These are phyloP conservation scores for Eucalyptus microcorys DNA, from an alignment of 345 rosid genomes.

Conservation along the genomic window DNA sequence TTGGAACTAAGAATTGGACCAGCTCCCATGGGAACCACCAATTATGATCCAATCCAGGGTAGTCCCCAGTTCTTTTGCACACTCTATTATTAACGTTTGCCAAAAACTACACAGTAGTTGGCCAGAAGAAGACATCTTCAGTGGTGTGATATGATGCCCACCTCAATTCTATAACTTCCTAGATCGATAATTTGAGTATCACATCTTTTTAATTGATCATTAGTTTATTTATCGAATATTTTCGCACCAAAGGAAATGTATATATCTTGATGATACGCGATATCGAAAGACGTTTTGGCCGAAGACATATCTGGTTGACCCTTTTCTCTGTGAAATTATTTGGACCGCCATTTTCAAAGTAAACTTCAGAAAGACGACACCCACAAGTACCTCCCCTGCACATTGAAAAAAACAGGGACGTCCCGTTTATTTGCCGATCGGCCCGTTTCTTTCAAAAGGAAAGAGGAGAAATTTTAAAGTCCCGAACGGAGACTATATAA, in stretches of 20 bases:
- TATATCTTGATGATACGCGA: background rate
- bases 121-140: fast-evolving
- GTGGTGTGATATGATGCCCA: background rate
- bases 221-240: no score
- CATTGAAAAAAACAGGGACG: background rate
- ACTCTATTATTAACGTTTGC: fast-evolving
- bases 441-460: background rate
- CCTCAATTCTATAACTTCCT: background rate
- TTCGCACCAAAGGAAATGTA: background rate
- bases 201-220: no score
- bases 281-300: background rate
- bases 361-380: background rate
- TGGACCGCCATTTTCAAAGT: background rate
- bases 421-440: no score
- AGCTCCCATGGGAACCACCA: fast-evolving
- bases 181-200: no score
- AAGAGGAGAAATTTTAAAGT: background rate
- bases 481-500: background rate
- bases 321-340: background rate
- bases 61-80: fast-evolving
- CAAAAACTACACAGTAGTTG: background rate
- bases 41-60: no score
- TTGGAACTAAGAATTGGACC: fast-evolving
- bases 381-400: background rate
- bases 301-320: background rate